Percentiles rank a stretch among this genome's conserved stretches.
Conservation (phyloP, 257 asterid genomes). For the Marsdenia floribunda region DNA sequence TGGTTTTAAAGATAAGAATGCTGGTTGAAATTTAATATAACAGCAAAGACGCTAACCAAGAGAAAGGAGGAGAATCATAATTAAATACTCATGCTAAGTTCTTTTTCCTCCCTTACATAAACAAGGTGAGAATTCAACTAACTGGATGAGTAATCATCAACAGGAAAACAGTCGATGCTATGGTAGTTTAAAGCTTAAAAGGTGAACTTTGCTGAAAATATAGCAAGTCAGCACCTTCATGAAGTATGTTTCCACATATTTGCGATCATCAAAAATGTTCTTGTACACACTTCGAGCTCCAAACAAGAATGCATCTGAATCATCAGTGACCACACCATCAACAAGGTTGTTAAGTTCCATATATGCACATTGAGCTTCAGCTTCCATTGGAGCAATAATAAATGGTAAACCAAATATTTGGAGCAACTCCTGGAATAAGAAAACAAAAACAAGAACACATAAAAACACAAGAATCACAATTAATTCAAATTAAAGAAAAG, state of each 20-base stretch:
- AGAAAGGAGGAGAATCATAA: background rate
- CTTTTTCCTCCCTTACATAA: too few relatives aligned
- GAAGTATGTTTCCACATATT: constrained; percentile 89
- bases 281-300: constrained; percentile 87
- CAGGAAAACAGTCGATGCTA: background rate
- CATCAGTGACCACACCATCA: constrained; percentile 97
- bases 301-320: constrained; percentile 89
- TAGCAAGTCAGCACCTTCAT: constrained; percentile 58
- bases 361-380: constrained; percentile 97
- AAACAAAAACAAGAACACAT: background rate
- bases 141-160: background rate
- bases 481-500: background rate
- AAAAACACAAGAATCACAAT: background rate
- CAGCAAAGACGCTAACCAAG: background rate
- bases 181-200: background rate
- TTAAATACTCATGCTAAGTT: background rate
- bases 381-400: constrained; percentile 97
- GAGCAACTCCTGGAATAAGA: constrained; percentile 73
- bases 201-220: background rate
- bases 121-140: background rate
- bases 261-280: constrained; percentile 94
- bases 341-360: constrained; percentile 84
- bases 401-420: constrained; percentile 98
- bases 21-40: background rate
- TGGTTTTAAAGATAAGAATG: background rate